Evolutionary conservation across 371 early-diverging fungal genomes (phyloP), one percentile per base, ranked within the genome.

Genomic region (Umbelopsis sp.): DNA sequence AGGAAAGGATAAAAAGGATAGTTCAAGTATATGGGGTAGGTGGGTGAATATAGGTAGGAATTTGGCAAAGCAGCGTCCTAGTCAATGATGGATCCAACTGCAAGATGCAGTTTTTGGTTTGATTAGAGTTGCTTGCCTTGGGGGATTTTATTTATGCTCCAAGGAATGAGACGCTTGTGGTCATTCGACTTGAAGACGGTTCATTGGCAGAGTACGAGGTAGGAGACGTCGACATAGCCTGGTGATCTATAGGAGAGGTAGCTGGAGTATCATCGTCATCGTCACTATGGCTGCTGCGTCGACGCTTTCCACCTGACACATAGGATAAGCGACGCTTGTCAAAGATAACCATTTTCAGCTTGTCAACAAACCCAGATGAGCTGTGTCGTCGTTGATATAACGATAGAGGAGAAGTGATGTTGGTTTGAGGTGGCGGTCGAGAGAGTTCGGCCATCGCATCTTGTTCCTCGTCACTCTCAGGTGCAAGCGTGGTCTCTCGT

Each of bases 331-430:
- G 57, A 35, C 57, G 57, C 29, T 72, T 71, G 45, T 73, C 74
- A 50, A 76, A 75, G 51, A 76, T 74, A n/a, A 75, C 79, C 76
- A 78, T 77, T 65, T 76, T 76, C 16, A 78, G 67, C 35, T 81
- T 81, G 51, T 78, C 81, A 3, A 78, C 75, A 24, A 80, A 44
- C 32, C 73, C 74, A 14, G 66, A 66, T 16, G 76, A 53, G 48
- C 70, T 73, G 24, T 45, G 20, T n/a, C 74, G 66, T 6, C 74
- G 71, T 65, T 76, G 71, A 22, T 57, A 25, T 20, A 50, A 63
- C 16, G 25, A 22, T 8, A 44, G 35, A 25, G 51, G 50, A 20
- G 20, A 35, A n/a, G 29, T 46, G n/a, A 32, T 63, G 14, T 51
- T 29, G 20, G 45, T 22, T 7, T 24, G 52, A 9, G 50, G 50